Conservation (phyloP, 2,329 filamentous ascomycete genomes). For the Xylariaceae sp. region DNA sequence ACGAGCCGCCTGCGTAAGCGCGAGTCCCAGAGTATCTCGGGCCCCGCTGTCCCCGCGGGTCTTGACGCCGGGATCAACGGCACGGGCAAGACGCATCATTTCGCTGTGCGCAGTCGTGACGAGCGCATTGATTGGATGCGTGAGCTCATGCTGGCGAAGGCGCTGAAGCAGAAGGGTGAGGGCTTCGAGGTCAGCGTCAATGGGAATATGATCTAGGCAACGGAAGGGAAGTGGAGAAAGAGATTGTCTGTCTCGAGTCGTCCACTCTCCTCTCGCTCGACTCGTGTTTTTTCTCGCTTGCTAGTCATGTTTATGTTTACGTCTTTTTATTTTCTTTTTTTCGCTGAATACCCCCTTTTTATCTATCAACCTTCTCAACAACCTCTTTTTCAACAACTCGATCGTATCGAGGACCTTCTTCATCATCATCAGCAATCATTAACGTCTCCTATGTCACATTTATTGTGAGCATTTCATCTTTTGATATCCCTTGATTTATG, state of each 20-base stretch:
- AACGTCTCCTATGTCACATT: neutral
- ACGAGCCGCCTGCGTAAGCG: conserved; percentile 47
- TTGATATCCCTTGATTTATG: neutral
- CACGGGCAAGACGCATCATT: conserved; percentile 83
- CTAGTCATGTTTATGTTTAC: neutral
- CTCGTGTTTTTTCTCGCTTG: conserved; percentile 5
- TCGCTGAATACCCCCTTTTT: neutral
- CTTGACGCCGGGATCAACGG: conserved; percentile 44
- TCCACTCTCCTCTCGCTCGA: conserved; percentile 9
- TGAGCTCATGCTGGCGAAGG: conserved; percentile 86
- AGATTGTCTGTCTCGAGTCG: neutral
- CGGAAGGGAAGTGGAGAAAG: neutral
- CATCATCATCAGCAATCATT: too few relatives aligned
- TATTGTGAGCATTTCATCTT: neutral
- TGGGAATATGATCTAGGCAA: conserved; percentile 62
- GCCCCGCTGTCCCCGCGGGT: conserved; percentile 27
- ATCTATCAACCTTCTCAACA: neutral
- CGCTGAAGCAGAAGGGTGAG: conserved; percentile 74
- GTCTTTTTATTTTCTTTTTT: conserved; percentile 1
- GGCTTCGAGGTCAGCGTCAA: conserved; percentile 80
- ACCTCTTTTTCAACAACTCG: too few relatives aligned
- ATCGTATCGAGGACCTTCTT: too few relatives aligned
- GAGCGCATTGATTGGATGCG: conserved; percentile 97
- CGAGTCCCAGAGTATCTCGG: conserved; percentile 40
- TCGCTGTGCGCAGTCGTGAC: conserved; percentile 80